Base-by-base conservation (phyloP, 2,329 filamentous ascomycete genomes). In the Pyrenophora teres region DNA sequence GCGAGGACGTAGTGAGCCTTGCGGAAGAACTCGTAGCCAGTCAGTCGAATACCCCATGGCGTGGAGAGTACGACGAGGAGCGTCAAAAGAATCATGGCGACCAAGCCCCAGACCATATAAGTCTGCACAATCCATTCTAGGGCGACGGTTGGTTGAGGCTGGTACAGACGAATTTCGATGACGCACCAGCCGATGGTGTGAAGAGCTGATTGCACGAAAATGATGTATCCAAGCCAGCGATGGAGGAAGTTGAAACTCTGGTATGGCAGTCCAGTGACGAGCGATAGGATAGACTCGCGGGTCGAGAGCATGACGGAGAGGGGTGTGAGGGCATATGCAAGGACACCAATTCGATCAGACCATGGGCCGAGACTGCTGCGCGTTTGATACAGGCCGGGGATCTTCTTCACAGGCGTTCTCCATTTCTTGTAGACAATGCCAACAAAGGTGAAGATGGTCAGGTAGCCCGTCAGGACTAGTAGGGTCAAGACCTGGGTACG, bases 11-110 rank as follows among this genome's bases (percentile, higher is more conserved):
- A 90, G 67, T 92, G 88, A 0, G 82, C 76, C 67, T 90, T 90
- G 54, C 87, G 81, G 78, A 92, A 92, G 72, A 88, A 85, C 63
- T 92, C 89, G 70, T 92, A 90, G 2, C 89, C 89, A 0, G 87
- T 90, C 40, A 81, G 72, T 7, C 81, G 79, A 50, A 91, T 87
- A 0, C 80, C 85, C 68, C 78, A 79, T 10, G 78, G 77, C 0
- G 81, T 80, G 52, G 85, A 86, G 45, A 88, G 76, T 4, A 85
- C 65, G 51, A 85, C 82, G 1, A 91, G 72, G 12, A 88, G 70
- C 0, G 83, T 77, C 0, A 91, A 72, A 4, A 91, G 71, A 4
- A 81, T 76, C 75, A 89, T 83, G 7, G 88, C 88, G 2, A 89
- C 83, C 39, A 88, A 73, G 2, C 89, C 89, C 82, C 87, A 91